Conservation (phyloP, 352 stramenopile genomes). For the Pythium oligandrum region DNA sequence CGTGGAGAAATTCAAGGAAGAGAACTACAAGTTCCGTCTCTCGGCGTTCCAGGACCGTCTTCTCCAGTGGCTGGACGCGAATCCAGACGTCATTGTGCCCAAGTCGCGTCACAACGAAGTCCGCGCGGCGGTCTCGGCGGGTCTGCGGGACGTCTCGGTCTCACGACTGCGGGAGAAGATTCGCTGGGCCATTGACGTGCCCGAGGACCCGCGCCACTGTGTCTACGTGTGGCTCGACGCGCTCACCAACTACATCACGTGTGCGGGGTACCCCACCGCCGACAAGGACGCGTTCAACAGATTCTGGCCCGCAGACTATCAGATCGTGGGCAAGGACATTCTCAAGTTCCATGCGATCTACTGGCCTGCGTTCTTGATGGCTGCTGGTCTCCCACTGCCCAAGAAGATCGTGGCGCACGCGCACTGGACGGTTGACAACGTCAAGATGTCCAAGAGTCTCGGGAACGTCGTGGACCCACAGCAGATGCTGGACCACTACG, state of each 20-base stretch:
- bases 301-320: conserved; percentile 74
- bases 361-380: conserved; percentile 97
- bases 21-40: conserved; percentile 99
- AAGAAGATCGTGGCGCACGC: conserved; percentile 96
- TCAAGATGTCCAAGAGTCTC: conserved; percentile 99
- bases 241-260: conserved; percentile 98
- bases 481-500: conserved; percentile 89
- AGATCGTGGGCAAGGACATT: conserved; percentile 99
- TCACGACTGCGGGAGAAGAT: conserved; percentile 94
- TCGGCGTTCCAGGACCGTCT: conserved; percentile 92
- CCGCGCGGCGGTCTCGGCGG: conserved; percentile 81
- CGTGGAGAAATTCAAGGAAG: conserved; percentile 95
- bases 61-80: conserved; percentile 84
- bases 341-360: conserved; percentile 98
- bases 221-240: conserved; percentile 99
- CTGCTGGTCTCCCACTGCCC: conserved; percentile 87
- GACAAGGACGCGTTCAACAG: conserved; percentile 15
- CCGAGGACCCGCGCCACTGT: conserved; percentile 88
- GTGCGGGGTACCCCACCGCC: conserved; percentile 85
- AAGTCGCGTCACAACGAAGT: conserved; percentile 90
- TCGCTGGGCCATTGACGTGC: conserved; percentile 96
- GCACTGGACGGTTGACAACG: conserved; percentile 97
- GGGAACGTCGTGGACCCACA: conserved; percentile 97
- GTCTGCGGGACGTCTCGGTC: conserved; percentile 95
- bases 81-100: conserved; percentile 91